A percentile compares a stretch with the other conserved stretches of the same genome.
Evolutionary conservation across 2,329 filamentous ascomycete genomes (phyloP).

Genomic region (Leptographium flavum): DNA sequence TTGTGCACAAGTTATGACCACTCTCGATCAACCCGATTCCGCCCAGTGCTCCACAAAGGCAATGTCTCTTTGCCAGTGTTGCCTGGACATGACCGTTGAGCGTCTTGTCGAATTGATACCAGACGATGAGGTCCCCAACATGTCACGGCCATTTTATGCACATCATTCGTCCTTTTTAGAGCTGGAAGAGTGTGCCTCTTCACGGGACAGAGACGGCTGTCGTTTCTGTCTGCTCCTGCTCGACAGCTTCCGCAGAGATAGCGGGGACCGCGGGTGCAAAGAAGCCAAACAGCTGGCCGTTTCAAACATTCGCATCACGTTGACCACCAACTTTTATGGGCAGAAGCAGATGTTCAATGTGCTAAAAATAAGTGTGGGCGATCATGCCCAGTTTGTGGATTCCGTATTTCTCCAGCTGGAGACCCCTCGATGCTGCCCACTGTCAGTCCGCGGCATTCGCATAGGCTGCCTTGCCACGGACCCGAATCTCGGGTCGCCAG

Average conservation of each 20-base stretch:
- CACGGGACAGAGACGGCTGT: neutral
- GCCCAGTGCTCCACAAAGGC: too few species aligned
- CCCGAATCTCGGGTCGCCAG: neutral
- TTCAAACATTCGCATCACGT: neutral
- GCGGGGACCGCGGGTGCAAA: neutral
- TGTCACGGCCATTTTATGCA: neutral
- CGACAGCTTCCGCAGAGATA: neutral
- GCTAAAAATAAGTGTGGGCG: too few species aligned
- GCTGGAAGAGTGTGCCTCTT: neutral
- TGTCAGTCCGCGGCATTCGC: neutral
- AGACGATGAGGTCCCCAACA: too few species aligned
- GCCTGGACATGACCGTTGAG: slow-evolving; percentile 1
- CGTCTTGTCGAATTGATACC: neutral
- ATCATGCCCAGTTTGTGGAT: too few species aligned
- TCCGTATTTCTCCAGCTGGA: neutral
- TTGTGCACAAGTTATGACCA: too few species aligned
- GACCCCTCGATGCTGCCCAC: neutral
- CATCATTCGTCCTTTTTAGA: slow-evolving; percentile 2
- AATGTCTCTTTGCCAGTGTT: neutral
- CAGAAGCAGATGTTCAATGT: neutral
- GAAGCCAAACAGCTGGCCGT: neutral
- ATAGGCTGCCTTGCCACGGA: slow-evolving; percentile 1
- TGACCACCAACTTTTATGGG: neutral
- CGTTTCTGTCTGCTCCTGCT: neutral
- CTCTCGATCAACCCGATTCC: too few species aligned